Conservation (phyloP, 1,284 basidiomycete species). For the Papiliotrema flavescens region DNA sequence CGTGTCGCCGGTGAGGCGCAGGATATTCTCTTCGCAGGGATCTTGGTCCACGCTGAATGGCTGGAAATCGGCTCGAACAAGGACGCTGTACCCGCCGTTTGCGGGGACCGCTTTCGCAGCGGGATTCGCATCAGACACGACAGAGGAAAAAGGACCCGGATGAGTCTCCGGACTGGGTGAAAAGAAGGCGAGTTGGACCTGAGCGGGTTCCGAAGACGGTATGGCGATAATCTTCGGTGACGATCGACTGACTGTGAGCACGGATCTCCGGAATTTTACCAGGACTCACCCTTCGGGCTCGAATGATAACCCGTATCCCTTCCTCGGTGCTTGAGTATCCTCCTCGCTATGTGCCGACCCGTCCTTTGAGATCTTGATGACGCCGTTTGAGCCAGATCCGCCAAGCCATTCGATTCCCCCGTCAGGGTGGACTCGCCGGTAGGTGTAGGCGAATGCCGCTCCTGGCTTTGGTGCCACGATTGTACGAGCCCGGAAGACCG, state of each 20-base stretch:
- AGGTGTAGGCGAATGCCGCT: constrained; percentile 22
- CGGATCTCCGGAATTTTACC: too few species aligned
- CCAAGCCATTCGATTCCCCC: constrained; percentile 28
- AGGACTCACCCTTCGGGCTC: too few species aligned
- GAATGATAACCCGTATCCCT: too few species aligned
- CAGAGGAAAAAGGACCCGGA: background rate
- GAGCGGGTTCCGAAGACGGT: too few species aligned
- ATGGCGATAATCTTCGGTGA: too few species aligned
- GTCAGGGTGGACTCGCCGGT: constrained; percentile 14
- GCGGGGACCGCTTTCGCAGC: too few species aligned
- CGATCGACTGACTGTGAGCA: too few species aligned
- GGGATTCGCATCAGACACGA: background rate
- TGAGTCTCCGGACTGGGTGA: background rate
- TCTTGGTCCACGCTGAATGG: background rate
- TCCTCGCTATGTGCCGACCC: too few species aligned
- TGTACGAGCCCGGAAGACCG: background rate
- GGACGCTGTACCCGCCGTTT: background rate
- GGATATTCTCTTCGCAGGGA: background rate
- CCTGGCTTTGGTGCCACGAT: constrained; percentile 5
- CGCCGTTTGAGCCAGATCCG: constrained; percentile 24
- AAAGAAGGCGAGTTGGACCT: background rate
- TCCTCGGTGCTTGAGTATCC: too few species aligned
- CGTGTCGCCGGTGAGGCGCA: background rate
- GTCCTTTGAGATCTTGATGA: constrained; percentile 9
- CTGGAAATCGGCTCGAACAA: background rate